Percentiles rank a stretch among this genome's conserved stretches.
These are phyloP conservation scores for Pecoramyces ruminantium DNA, from an alignment of 192 early-diverging fungal genomes.

Conservation along the genomic window DNA sequence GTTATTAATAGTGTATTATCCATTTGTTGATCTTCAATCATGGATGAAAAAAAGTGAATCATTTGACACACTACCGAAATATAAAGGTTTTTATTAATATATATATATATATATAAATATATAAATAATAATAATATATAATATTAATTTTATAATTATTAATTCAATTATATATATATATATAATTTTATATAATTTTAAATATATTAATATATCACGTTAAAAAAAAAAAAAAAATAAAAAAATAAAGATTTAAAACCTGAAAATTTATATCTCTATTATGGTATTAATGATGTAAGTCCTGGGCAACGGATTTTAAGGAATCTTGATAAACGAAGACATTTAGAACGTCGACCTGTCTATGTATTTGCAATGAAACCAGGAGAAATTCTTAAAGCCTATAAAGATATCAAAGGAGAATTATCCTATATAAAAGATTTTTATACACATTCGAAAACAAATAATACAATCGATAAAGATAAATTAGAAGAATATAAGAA, in stretches of 20 bases:
- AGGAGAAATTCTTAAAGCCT: background rate
- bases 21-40: background rate
- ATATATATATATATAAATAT: too few species aligned
- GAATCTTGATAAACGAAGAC: background rate
- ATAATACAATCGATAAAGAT: background rate
- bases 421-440: background rate
- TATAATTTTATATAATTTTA: too few species aligned
- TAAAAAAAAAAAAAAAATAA: too few species aligned
- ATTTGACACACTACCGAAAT: background rate
- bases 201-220: too few species aligned
- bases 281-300: background rate
- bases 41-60: background rate
- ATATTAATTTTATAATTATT: too few species aligned
- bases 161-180: too few species aligned
- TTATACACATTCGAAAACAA: background rate
- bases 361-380: background rate
- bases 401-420: background rate
- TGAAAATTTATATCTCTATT: background rate
- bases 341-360: background rate
- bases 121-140: too few species aligned
- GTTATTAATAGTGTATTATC: background rate
- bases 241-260: background rate
- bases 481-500: background rate
- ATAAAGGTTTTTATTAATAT: background rate
- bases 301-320: background rate